These are phyloP conservation scores for Fusarium sp. DNA, from an alignment of 2,329 filamentous ascomycete genomes.

Conservation along the genomic window DNA sequence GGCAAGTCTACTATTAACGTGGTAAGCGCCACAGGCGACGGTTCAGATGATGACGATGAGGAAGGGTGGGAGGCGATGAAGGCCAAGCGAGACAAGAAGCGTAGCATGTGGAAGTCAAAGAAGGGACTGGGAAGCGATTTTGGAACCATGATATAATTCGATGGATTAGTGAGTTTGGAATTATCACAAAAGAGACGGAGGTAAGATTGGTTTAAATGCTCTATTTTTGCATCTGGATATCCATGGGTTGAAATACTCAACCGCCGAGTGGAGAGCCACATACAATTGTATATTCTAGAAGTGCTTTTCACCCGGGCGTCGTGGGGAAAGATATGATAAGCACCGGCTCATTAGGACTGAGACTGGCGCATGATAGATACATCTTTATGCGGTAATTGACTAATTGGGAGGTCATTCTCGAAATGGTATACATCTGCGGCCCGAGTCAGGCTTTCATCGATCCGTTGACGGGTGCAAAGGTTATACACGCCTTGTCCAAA, in stretches of 20 bases:
- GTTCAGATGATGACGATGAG: conserved; percentile 68
- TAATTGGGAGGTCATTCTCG: conserved; percentile 39
- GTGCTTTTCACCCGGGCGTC: conserved; percentile 42
- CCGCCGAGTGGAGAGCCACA: conserved; percentile 23
- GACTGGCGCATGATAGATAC: conserved; percentile 46
- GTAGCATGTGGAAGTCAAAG: conserved; percentile 71
- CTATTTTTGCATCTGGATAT: conserved; percentile 42
- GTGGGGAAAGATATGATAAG: conserved; percentile 41
- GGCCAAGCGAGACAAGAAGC: conserved; percentile 74
- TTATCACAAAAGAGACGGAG: conserved; percentile 34
- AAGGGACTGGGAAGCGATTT: conserved; percentile 62
- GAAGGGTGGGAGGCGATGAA: conserved; percentile 77
- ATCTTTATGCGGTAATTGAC: conserved; percentile 44
- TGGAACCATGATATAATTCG: conserved; percentile 55
- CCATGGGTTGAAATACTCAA: conserved; percentile 35
- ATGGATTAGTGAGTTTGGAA: conserved; percentile 18
- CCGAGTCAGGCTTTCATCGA: conserved; percentile 4
- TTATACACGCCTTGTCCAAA: neutral
- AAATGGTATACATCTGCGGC: neutral
- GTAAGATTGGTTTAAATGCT: conserved; percentile 43
- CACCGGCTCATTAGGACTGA: conserved; percentile 37
- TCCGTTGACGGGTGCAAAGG: neutral
- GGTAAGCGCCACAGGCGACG: conserved; percentile 51
- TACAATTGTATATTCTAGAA: conserved; percentile 45
- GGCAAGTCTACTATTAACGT: conserved; percentile 51